Conservation (phyloP, 352 stramenopile species). For the Globisporangium iwayamae region DNA sequence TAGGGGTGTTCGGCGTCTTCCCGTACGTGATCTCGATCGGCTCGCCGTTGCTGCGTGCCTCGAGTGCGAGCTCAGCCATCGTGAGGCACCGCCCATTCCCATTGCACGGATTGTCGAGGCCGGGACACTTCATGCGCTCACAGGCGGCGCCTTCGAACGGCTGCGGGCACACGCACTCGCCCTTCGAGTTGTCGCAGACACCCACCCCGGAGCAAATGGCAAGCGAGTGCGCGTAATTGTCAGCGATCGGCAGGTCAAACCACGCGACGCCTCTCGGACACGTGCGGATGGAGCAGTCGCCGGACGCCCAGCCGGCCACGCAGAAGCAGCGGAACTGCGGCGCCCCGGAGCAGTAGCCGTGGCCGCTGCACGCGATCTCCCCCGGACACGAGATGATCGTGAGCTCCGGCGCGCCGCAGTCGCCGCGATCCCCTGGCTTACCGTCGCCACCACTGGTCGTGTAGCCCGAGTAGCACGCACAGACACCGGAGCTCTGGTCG, state of each 20-base stretch:
- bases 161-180: slow-evolving; percentile 59
- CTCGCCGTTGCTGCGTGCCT: slow-evolving; percentile 47
- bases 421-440: slow-evolving; percentile 48
- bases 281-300: slow-evolving; percentile 67
- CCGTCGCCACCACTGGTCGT: slow-evolving; percentile 67
- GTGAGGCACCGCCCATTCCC: slow-evolving; percentile 66
- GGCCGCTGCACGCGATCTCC: slow-evolving; percentile 60
- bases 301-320: slow-evolving; percentile 47
- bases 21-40: slow-evolving; percentile 59
- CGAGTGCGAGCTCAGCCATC: slow-evolving; percentile 55
- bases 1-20: slow-evolving; percentile 55
- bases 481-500: slow-evolving; percentile 76
- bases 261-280: slow-evolving; percentile 60
- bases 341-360: slow-evolving; percentile 66
- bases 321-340: slow-evolving; percentile 76
- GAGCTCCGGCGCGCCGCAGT: slow-evolving; percentile 54
- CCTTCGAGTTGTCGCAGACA: slow-evolving; percentile 54
- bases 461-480: slow-evolving; percentile 81
- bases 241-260: slow-evolving; percentile 57
- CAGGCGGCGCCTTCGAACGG: slow-evolving; percentile 69
- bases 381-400: slow-evolving; percentile 56
- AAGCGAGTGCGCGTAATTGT: slow-evolving; percentile 53
- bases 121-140: slow-evolving; percentile 65
- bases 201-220: slow-evolving; percentile 64
- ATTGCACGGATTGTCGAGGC: slow-evolving; percentile 50